Evolutionary conservation across 192 early-diverging fungal species (phyloP).

Genomic region (Linnemannia schmuckeri): DNA sequence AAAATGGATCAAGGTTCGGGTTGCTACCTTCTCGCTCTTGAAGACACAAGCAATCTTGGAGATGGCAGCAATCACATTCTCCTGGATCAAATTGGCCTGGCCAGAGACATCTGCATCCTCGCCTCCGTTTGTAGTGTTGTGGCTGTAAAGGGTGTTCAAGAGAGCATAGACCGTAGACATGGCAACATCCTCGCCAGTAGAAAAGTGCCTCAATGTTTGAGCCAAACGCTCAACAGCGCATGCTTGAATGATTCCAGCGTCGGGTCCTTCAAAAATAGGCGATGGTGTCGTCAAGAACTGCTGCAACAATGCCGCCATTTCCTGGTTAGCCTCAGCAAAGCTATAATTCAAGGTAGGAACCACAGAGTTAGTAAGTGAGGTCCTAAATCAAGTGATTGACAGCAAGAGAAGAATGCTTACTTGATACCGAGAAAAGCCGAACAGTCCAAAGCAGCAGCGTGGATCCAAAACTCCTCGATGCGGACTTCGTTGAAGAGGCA

Average conservation of each 20-base stretch:
- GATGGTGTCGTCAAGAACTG: constrained; percentile 68
- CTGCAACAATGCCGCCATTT: constrained; percentile 61
- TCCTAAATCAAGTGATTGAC: neutral
- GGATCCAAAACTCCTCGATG: constrained; percentile 59
- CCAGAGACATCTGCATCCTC: constrained; percentile 12
- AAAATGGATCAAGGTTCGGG: neutral
- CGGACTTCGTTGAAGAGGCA: constrained; percentile 61
- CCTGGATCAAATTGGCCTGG: constrained; percentile 56
- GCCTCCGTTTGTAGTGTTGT: constrained; percentile 18
- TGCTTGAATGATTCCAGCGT: constrained; percentile 55
- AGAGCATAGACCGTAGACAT: constrained; percentile 46
- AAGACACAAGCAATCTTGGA: constrained; percentile 67
- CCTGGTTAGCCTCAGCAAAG: constrained; percentile 42
- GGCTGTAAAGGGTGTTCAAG: constrained; percentile 37
- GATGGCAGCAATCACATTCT: constrained; percentile 66
- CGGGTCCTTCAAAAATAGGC: constrained; percentile 64
- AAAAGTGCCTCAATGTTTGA: constrained; percentile 61
- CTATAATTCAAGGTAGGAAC: constrained; percentile 7
- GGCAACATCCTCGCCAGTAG: constrained; percentile 40
- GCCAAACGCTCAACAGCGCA: constrained; percentile 66
- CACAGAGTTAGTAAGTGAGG: neutral
- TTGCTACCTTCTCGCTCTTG: constrained; percentile 66
- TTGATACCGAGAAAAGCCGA: constrained; percentile 50
- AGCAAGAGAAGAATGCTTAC: constrained; percentile 49
- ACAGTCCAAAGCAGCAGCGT: constrained; percentile 50